Evolutionary conservation across 1,139 yeast species (phyloP), one percentile per base, ranked within the genome.

Genomic region (Meyerozyma elateridarum): DNA sequence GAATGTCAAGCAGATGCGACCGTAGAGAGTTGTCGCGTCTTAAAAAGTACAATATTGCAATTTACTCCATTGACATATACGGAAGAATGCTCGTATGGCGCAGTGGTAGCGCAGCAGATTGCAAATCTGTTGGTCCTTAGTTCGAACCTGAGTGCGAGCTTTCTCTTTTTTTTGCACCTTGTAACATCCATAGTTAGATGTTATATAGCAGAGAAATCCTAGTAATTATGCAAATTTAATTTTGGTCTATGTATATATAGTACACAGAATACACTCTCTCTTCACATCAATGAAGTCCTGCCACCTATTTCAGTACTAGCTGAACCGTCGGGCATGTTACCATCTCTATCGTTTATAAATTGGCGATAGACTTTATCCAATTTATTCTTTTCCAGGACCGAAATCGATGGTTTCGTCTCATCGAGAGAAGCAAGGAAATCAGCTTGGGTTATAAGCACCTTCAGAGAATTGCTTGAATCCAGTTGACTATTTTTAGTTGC

Each of bases 41-140:
- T 9, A 19, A 19, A 8, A 19, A 19, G 9, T 9, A 8, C 20
- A 19, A 19, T 19, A 9, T 19, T 19, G 9, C 9, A 19, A 9
- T 19, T 19, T 7, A 19, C 8, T 9, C 8, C 20, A 9, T 19
- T 19, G 20, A 19, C 9, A 19, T 8, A 19, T 19, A 19, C 8
- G 9, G 27, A 24, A 24, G 27, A 24, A 24, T 24, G 83, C 81
- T 73, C 73, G 79, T 71, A 66, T 79, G 85, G 85, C 85, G 84
- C 85, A 79, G 85, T 75, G 85, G 85, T 79, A 79, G 85, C 85
- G 87, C 85, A 79, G 84, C 82, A 79, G 85, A 79, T 79, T 79
- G 85, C 87, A 79, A 79, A 79, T 79, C 85, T 79, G 82, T 77
- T 78, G 85, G 85, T 79, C 85, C 82, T 74, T 71, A 77, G 87